Percentiles rank a stretch among this genome's conserved stretches.
Conservation (phyloP, 805 yeast species). For the Candida awuae region DNA sequence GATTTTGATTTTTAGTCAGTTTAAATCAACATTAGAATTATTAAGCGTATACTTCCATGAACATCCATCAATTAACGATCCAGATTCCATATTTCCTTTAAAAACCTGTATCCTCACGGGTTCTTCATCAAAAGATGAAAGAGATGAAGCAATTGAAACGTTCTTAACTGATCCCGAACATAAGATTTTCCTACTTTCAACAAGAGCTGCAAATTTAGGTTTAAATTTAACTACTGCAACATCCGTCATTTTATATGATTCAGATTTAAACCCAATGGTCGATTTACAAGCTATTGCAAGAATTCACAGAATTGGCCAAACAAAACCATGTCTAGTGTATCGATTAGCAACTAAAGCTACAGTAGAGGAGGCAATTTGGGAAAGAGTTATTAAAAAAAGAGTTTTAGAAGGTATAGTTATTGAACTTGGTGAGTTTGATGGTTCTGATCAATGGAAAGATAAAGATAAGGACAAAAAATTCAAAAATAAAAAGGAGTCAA, state of each 20-base stretch:
- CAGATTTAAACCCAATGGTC: constrained; percentile 97
- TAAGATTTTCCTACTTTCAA: constrained; percentile 66
- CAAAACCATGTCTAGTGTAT: constrained; percentile 71
- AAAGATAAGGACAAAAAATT: constrained; percentile 2
- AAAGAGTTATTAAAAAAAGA: constrained; percentile 74
- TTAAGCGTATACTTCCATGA: constrained; percentile 62
- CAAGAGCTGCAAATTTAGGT: constrained; percentile 94
- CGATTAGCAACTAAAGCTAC: constrained; percentile 72
- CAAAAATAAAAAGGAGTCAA: constrained; percentile 11
- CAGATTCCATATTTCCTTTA: constrained; percentile 7
- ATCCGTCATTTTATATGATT: constrained; percentile 81
- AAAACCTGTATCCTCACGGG: constrained; percentile 46
- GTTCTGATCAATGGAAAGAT: constrained; percentile 14
- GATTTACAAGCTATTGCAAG: constrained; percentile 96
- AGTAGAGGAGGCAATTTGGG: constrained; percentile 73
- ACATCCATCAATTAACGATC: constrained; percentile 9
- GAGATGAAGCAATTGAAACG: constrained; percentile 53
- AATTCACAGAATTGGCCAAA: constrained; percentile 89
- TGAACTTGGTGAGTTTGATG: constrained; percentile 52
- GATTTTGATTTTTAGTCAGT: constrained; percentile 79
- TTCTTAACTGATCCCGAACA: constrained; percentile 36
- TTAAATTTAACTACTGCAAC: constrained; percentile 82
- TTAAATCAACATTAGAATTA: constrained; percentile 79
- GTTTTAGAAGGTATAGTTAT: constrained; percentile 70
- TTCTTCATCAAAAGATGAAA: constrained; percentile 49